These are phyloP conservation scores for Starmerella potacharoeniae DNA, from an alignment of 805 yeast genomes.

Conservation along the genomic window DNA sequence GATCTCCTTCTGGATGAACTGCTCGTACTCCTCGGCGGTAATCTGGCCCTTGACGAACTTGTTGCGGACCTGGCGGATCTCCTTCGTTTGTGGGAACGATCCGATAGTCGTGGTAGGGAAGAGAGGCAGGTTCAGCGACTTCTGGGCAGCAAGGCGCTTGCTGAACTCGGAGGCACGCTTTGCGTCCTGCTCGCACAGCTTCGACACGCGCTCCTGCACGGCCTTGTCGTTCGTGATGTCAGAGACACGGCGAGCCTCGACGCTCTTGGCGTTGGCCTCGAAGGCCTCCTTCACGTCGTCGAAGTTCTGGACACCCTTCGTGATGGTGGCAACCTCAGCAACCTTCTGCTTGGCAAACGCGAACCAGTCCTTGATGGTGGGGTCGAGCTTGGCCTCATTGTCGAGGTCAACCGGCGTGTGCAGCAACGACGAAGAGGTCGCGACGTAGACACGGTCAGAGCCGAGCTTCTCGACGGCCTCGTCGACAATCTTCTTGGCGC, in stretches of 20 bases:
- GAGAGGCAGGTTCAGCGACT: conserved; percentile 82
- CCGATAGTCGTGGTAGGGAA: conserved; percentile 99
- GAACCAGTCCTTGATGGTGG: conserved; percentile 93
- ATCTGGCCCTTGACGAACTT: conserved; percentile 95
- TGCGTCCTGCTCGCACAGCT: conserved; percentile 51
- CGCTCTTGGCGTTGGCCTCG: conserved; percentile 76
- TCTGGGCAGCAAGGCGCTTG: conserved; percentile 77
- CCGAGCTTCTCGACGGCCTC: conserved; percentile 79
- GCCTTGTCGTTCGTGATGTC: conserved; percentile 82
- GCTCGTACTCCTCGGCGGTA: conserved; percentile 88
- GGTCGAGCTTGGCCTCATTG: conserved; percentile 82
- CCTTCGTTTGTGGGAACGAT: conserved; percentile 99
- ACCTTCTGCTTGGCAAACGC: conserved; percentile 97
- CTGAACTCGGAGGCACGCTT: conserved; percentile 82
- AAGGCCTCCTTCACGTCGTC: conserved; percentile 57
- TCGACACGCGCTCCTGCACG: conserved; percentile 78
- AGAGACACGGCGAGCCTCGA: conserved; percentile 76
- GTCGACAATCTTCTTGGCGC: conserved; percentile 71
- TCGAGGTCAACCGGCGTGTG: conserved; percentile 97
- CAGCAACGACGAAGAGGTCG: conserved; percentile 91
- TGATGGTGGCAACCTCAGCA: conserved; percentile 77
- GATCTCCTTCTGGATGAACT: conserved; percentile 93
- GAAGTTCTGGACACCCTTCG: conserved; percentile 71
- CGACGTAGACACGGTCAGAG: conserved; percentile 57
- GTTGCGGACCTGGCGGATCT: conserved; percentile 96